These are phyloP conservation scores for Sphaerostilbella broomeana DNA, from an alignment of 2,329 filamentous ascomycete genomes.

Conservation along the genomic window DNA sequence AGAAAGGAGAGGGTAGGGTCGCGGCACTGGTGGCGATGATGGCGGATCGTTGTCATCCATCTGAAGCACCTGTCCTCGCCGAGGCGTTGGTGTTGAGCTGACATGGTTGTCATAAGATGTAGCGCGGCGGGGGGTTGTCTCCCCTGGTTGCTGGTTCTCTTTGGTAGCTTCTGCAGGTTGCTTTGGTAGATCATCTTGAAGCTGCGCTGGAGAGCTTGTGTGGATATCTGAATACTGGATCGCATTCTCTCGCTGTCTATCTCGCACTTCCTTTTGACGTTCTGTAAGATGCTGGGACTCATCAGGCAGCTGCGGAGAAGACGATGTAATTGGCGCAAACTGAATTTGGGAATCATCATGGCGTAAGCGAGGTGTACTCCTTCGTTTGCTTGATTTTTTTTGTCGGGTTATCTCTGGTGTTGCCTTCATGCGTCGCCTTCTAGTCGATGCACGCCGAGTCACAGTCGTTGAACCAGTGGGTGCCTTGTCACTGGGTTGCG, in stretches of 20 bases:
- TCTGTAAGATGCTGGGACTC: slow-evolving; percentile 75
- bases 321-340: slow-evolving; percentile 63
- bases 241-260: slow-evolving; percentile 61
- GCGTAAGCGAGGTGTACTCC: slow-evolving; percentile 48
- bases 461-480: slow-evolving; percentile 15
- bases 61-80: slow-evolving; percentile 45
- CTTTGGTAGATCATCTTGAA: slow-evolving; percentile 17
- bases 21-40: slow-evolving; percentile 52
- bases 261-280: slow-evolving; percentile 68
- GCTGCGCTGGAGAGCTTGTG: slow-evolving; percentile 37
- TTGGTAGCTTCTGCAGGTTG: slow-evolving; percentile 11
- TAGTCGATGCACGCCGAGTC: slow-evolving; percentile 19
- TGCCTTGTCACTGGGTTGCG: slow-evolving; percentile 14
- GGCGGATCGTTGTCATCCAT: slow-evolving; percentile 47
- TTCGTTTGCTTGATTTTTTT: slow-evolving; percentile 22
- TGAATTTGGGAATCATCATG: slow-evolving; percentile 80
- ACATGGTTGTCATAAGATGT: slow-evolving; percentile 45
- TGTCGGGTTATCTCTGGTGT: slow-evolving; percentile 22
- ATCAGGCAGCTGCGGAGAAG: slow-evolving; percentile 39
- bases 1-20: slow-evolving; percentile 44
- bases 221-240: slow-evolving; percentile 62
- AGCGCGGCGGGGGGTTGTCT: slow-evolving; percentile 41
- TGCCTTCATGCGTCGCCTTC: slow-evolving; percentile 24
- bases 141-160: slow-evolving; percentile 23
- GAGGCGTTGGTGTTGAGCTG: slow-evolving; percentile 54